Percentiles rank a stretch among this genome's conserved stretches.
phyloP scores from a whole-genome alignment of 1,284 basidiomycete species.

The Jaminaea rosea region DNA sequence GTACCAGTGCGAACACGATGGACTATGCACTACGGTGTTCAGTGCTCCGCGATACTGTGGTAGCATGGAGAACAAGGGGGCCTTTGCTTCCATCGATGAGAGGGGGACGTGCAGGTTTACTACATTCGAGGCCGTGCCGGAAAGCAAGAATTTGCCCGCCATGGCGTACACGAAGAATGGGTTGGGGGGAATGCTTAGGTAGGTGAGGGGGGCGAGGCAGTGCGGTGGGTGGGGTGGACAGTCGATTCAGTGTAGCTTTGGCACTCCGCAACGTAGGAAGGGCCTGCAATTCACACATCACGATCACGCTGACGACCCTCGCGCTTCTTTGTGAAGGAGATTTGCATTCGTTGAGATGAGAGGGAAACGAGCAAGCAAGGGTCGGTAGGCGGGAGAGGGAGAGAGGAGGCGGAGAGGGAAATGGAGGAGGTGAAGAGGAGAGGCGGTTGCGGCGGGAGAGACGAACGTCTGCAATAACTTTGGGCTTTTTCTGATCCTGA shows the following conservation, averaged over 20 bases:
- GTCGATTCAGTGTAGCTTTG: too few relatives aligned
- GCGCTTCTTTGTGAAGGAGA: too few relatives aligned
- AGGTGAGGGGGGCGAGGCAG: neutral
- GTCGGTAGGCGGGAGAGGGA: too few relatives aligned
- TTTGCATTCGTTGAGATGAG: too few relatives aligned
- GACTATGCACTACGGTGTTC: constrained; percentile 72
- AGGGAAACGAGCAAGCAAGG: too few relatives aligned
- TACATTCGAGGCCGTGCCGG: constrained; percentile 62
- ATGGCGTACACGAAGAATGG: constrained; percentile 62
- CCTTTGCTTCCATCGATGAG: constrained; percentile 59
- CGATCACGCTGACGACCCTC: too few relatives aligned
- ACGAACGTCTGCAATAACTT: neutral
- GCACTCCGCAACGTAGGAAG: too few relatives aligned
- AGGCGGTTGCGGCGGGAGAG: neutral
- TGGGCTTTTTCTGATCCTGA: too few relatives aligned
- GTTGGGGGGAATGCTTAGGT: constrained; percentile 1
- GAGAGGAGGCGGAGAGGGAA: neutral
- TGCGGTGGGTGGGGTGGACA: too few relatives aligned
- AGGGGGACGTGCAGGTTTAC: constrained; percentile 63
- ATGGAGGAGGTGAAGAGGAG: neutral
- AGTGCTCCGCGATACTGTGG: constrained; percentile 47
- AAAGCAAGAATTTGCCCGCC: constrained; percentile 64
- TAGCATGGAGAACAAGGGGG: constrained; percentile 50
- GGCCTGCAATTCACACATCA: too few relatives aligned
- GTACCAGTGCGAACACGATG: constrained; percentile 80